phyloP scores from a whole-genome alignment of 2,329 filamentous ascomycete genomes.

The Sporothrix mexicana region DNA sequence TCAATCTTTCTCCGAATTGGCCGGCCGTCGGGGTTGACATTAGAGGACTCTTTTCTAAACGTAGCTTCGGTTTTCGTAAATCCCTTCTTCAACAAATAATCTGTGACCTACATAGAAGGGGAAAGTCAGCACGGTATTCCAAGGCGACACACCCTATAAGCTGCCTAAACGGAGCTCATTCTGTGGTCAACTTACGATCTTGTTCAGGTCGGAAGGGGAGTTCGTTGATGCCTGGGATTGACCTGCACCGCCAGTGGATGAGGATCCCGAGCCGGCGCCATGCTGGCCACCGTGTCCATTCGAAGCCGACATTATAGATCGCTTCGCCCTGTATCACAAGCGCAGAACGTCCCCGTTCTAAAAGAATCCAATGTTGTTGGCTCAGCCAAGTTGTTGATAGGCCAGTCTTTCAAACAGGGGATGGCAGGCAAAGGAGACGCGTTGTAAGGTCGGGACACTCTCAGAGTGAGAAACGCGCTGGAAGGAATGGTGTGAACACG shows the following conservation, averaged over 20 bases:
- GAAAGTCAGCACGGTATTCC: slow-evolving; percentile 12
- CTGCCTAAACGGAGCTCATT: not conserved
- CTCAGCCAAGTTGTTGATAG: too few species aligned
- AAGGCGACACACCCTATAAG: not conserved
- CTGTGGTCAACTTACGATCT: slow-evolving; percentile 75
- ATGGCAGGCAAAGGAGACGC: too few species aligned
- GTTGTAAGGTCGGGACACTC: too few species aligned
- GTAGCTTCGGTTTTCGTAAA: slow-evolving; percentile 92
- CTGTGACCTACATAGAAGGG: slow-evolving; percentile 67
- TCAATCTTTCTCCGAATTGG: slow-evolving; percentile 71
- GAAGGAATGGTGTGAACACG: too few species aligned
- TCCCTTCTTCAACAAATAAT: slow-evolving; percentile 94
- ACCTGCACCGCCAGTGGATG: slow-evolving; percentile 37
- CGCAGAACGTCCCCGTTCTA: not conserved
- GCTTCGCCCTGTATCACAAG: not conserved
- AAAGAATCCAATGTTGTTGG: too few species aligned
- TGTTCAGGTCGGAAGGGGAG: slow-evolving; percentile 81
- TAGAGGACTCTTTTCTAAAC: slow-evolving; percentile 86
- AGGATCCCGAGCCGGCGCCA: slow-evolving; percentile 33
- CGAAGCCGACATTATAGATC: slow-evolving; percentile 34
- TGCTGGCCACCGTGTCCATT: slow-evolving; percentile 36
- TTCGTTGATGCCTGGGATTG: slow-evolving; percentile 43
- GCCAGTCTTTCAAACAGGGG: too few species aligned
- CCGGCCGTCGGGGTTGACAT: slow-evolving; percentile 79
- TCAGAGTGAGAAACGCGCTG: too few species aligned